Conservation (phyloP, 306 rosid species). For the Gastrolobium villosum region DNA sequence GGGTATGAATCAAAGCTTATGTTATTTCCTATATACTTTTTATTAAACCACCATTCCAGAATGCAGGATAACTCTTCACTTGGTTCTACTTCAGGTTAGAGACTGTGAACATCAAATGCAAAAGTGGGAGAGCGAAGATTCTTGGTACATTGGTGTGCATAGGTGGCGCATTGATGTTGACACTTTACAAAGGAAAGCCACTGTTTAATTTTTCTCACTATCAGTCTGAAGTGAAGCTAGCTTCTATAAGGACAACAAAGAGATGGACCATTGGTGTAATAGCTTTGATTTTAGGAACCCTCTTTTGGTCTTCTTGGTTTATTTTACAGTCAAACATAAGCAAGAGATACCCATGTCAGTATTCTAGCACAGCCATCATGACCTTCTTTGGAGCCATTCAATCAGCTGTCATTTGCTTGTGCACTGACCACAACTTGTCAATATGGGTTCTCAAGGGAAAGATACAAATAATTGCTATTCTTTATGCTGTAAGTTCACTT, state of each 20-base stretch:
- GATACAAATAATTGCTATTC: conserved; percentile 63
- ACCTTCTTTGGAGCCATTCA: conserved; percentile 87
- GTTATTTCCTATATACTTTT: neutral
- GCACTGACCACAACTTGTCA: conserved; percentile 60
- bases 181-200: conserved; percentile 73
- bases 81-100: conserved; percentile 62
- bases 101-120: conserved; percentile 74
- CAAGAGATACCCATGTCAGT: conserved; percentile 82
- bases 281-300: conserved; percentile 72
- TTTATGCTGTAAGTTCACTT: conserved; percentile 73
- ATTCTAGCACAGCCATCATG: conserved; percentile 90
- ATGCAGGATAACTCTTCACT: conserved; percentile 13
- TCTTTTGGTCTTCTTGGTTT: conserved; percentile 90
- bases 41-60: neutral
- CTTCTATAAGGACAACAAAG: conserved; percentile 46
- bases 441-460: conserved; percentile 80
- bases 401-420: conserved; percentile 69
- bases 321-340: conserved; percentile 77
- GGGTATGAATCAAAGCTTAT: conserved; percentile 59
- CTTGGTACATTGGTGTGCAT: conserved; percentile 78
- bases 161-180: conserved; percentile 70
- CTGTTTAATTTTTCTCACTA: conserved; percentile 53
- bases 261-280: conserved; percentile 79
- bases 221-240: conserved; percentile 39
- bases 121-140: conserved; percentile 81